These are phyloP conservation scores for Pleurotus ostreatus DNA, from an alignment of 768 basidiomycete genomes.

Conservation along the genomic window DNA sequence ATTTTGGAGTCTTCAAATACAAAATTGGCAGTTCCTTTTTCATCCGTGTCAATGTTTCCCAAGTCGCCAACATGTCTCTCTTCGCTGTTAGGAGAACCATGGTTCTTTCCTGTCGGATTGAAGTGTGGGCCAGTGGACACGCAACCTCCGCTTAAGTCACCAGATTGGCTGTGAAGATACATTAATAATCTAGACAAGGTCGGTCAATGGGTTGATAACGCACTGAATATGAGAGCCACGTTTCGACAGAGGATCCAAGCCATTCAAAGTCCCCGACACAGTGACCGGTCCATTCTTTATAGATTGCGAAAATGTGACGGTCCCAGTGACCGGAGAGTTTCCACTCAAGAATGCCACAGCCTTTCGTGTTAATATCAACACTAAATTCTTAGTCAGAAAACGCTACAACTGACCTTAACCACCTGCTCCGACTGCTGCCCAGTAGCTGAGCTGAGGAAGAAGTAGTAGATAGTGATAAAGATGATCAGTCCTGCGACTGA, in stretches of 20 bases:
- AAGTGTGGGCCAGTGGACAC: constrained; percentile 70
- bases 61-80: constrained; percentile 71
- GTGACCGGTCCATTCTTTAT: constrained; percentile 46
- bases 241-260: constrained; percentile 51
- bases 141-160: constrained; percentile 67
- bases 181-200: neutral
- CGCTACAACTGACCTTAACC: neutral
- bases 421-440: neutral
- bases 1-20: constrained; percentile 56
- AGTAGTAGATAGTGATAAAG: neutral
- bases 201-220: constrained; percentile 19
- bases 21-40: constrained; percentile 52
- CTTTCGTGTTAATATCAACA: neutral
- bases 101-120: constrained; percentile 64
- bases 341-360: constrained; percentile 25
- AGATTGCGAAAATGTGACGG: constrained; percentile 61
- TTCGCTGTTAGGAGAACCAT: constrained; percentile 56
- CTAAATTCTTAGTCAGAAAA: too few relatives aligned
- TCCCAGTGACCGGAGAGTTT: constrained; percentile 56
- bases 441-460: neutral
- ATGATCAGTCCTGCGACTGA: neutral
- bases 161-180: constrained; percentile 30
- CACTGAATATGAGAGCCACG: constrained; percentile 85
- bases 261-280: constrained; percentile 58
- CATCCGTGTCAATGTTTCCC: constrained; percentile 69